These are phyloP conservation scores for Dendrocalamus latiflorus DNA, from an alignment of 202 grass and related monocot genomes.

Conservation along the genomic window DNA sequence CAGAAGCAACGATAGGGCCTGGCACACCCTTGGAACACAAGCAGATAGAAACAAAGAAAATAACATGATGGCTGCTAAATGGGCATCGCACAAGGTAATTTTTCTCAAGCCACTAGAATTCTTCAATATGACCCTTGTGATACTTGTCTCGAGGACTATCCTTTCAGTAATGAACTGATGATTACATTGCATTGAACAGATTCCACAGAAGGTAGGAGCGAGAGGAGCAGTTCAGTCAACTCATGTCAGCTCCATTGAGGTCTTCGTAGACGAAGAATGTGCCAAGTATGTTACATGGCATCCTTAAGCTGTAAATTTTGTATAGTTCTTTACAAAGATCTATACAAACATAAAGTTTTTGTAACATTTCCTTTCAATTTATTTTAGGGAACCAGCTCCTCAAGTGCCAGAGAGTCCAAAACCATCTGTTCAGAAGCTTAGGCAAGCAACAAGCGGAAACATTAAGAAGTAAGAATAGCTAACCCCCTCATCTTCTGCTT, in stretches of 20 bases:
- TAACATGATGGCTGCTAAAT: conserved; percentile 63
- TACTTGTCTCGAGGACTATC: background rate
- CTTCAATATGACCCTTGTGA: background rate
- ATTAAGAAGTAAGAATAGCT: conserved; percentile 71
- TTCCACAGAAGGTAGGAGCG: conserved; percentile 51
- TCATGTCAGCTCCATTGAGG: conserved; percentile 47
- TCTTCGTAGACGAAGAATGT: conserved; percentile 79
- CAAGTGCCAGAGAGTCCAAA: conserved; percentile 56
- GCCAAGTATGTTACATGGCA: conserved; percentile 48
- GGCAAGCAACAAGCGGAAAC: conserved; percentile 58
- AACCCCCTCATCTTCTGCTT: background rate
- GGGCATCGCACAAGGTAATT: conserved; percentile 77
- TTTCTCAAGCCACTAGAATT: background rate
- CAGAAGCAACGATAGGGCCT: conserved; percentile 39
- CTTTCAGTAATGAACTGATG: background rate
- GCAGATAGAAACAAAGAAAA: conserved; percentile 88
- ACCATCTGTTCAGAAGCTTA: conserved; percentile 62
- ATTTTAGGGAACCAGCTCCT: conserved; percentile 31
- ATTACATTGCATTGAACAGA: conserved; percentile 37
- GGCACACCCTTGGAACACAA: conserved; percentile 72
- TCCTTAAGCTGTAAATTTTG: background rate
- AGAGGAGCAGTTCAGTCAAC: conserved; percentile 32
- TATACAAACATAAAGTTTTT: background rate
- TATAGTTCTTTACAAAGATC: background rate
- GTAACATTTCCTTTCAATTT: background rate